Percentiles rank a stretch among this genome's conserved stretches.
These are phyloP conservation scores for Neophaeococcomyces aloes DNA, from an alignment of 2,329 filamentous ascomycete genomes.

Conservation along the genomic window DNA sequence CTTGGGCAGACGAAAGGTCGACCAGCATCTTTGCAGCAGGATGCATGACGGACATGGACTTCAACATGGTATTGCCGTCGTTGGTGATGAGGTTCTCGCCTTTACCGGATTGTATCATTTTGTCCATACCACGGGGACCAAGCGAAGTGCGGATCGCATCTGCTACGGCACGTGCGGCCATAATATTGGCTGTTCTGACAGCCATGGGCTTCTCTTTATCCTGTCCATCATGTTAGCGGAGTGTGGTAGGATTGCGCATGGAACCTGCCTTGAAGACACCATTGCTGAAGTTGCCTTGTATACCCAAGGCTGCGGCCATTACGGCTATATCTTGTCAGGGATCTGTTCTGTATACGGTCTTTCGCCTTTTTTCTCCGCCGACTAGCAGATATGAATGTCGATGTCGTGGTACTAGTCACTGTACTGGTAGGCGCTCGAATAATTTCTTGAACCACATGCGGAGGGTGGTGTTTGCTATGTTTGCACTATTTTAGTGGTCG, in stretches of 20 bases:
- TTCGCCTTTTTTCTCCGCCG: too few relatives aligned
- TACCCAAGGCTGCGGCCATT: slow-evolving; percentile 42
- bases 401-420: too few relatives aligned
- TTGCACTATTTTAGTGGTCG: neutral
- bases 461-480: neutral
- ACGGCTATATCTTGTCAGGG: too few relatives aligned
- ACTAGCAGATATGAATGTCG: too few relatives aligned
- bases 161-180: slow-evolving; percentile 92
- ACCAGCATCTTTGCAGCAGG: slow-evolving; percentile 99
- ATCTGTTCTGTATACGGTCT: too few relatives aligned
- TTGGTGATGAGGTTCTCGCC: slow-evolving; percentile 99
- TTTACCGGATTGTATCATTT: slow-evolving; percentile 96
- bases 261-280: slow-evolving; percentile 56
- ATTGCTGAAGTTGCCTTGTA: slow-evolving; percentile 45
- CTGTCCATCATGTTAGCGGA: slow-evolving; percentile 28
- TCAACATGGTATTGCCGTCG: slow-evolving; percentile 98
- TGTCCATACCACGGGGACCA: slow-evolving; percentile 95
- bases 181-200: slow-evolving; percentile 91
- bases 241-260: slow-evolving; percentile 11
- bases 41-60: slow-evolving; percentile 98
- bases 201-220: slow-evolving; percentile 98
- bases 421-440: neutral
- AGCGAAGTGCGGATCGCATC: slow-evolving; percentile 96
- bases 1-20: slow-evolving; percentile 90
- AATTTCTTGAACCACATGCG: neutral